Base-by-base conservation (phyloP, 306 rosid genomes). In the Glycine soja region DNA sequence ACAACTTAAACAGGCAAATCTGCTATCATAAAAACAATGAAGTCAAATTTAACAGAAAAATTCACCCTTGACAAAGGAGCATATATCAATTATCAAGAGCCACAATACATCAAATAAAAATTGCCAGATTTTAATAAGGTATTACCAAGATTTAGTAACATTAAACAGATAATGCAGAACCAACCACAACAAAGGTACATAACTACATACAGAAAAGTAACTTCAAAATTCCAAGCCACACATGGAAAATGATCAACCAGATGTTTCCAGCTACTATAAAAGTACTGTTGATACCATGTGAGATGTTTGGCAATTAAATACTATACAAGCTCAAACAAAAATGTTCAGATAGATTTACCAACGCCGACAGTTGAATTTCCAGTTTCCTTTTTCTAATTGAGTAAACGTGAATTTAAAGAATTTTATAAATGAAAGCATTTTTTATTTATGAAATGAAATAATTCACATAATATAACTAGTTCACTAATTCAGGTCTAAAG, bases 31-130 rank as follows among this genome's bases (percentile, higher is more conserved):
- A 54, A 30, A 70, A 76, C 3, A 76, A 63, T 34, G 72, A 58
- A 71, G 30, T 24, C 30, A 24, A 24, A 24, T 19, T 59, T 62
- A 48, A 53, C 38, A 53, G 19, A 14, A 70, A 61, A 69, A 32
- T 30, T 12, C 12, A 51, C 65, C 43, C 45, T 75, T 50, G 14
- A 64, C 10, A 61, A 75, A 70, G 79, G 51, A 76, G 51, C 45
- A 76, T 18, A 71, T 32, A 77, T 12, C 3, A 76, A 80, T 24
- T 24, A 24, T 24, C 2, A 24, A 1, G 30, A 24, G 52, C 19
- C 57, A 68, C 76, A 53, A 10, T 70, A 50, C 38, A 69, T 70
- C 81, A 63, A 58, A 84, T 43, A 61, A 77, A 74, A 43, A 72
- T 40, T 68, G 74, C 59, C 9, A 8, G 63, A 59, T 38, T 72